phyloP scores from a whole-genome alignment of 176 grass and related monocot species.

The Miscanthus lutarioriparius region DNA sequence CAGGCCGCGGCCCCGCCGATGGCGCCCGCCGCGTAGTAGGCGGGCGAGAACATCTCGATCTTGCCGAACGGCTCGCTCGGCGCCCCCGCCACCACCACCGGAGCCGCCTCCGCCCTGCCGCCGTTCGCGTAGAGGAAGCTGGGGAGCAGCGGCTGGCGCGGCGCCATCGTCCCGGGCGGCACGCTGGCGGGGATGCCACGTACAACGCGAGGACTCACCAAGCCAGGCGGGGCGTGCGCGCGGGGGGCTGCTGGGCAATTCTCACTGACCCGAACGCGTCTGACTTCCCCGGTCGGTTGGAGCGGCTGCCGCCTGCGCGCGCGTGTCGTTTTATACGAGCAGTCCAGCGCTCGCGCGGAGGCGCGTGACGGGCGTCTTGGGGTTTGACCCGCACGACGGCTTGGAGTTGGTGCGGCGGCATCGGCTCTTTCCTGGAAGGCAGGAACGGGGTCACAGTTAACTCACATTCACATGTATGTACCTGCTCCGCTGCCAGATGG shows the following conservation, averaged over 20 bases:
- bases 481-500: background rate
- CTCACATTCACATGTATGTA: background rate
- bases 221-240: no score
- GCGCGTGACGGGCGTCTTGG: background rate
- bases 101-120: background rate
- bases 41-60: slow-evolving; percentile 89
- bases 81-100: slow-evolving; percentile 33
- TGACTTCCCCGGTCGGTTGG: background rate
- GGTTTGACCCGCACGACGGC: slow-evolving; percentile 29
- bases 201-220: no score
- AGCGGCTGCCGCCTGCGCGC: slow-evolving; percentile 4
- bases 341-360: background rate
- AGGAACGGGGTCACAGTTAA: background rate
- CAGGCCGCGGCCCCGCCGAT: slow-evolving; percentile 70
- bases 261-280: background rate
- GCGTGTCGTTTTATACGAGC: slow-evolving; percentile 13
- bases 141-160: slow-evolving; percentile 61
- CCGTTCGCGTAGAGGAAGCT: slow-evolving; percentile 56
- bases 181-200: background rate
- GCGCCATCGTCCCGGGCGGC: slow-evolving; percentile 33
- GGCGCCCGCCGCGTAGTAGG: slow-evolving; percentile 73
- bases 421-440: slow-evolving; percentile 14
- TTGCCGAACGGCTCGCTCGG: slow-evolving; percentile 73
- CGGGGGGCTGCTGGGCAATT: background rate
- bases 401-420: slow-evolving; percentile 14